These are phyloP conservation scores for Antarctomyces pellizariae DNA, from an alignment of 495 filamentous ascomycete species.

Conservation along the genomic window DNA sequence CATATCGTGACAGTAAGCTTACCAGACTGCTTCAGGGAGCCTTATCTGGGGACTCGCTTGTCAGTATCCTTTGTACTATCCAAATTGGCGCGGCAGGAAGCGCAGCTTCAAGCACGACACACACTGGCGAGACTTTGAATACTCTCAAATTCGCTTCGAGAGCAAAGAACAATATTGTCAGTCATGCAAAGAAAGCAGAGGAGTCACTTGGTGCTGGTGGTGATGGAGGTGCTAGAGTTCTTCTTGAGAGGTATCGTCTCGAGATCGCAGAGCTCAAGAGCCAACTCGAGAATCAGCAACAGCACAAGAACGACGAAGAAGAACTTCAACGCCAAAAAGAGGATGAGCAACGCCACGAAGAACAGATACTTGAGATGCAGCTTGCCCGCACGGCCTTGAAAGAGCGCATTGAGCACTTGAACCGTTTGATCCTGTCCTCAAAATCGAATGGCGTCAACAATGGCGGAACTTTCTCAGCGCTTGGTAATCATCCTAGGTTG, in stretches of 20 bases:
- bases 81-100: slow-evolving; percentile 48
- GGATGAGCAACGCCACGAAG: slow-evolving; percentile 67
- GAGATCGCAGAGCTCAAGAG: slow-evolving; percentile 67
- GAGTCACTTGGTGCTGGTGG: slow-evolving; percentile 55
- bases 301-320: slow-evolving; percentile 40
- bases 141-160: slow-evolving; percentile 92
- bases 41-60: slow-evolving; percentile 75
- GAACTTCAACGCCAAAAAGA: slow-evolving; percentile 57
- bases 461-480: slow-evolving; percentile 43
- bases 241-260: slow-evolving; percentile 83
- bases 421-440: slow-evolving; percentile 81
- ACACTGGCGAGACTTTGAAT: slow-evolving; percentile 77
- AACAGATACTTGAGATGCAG: slow-evolving; percentile 97
- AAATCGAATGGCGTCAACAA: slow-evolving; percentile 86
- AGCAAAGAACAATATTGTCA: slow-evolving; percentile 94
- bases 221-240: slow-evolving; percentile 62
- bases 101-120: slow-evolving; percentile 34
- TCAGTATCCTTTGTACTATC: slow-evolving; percentile 93
- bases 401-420: slow-evolving; percentile 92
- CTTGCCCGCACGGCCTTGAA: slow-evolving; percentile 86
- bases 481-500: slow-evolving; percentile 44
- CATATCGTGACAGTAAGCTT: slow-evolving; percentile 91
- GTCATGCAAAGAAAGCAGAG: slow-evolving; percentile 87
- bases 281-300: slow-evolving; percentile 61
- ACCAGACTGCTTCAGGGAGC: slow-evolving; percentile 84